Conservation (phyloP, 306 rosid genomes). For the Cyamopsis tetragonoloba region DNA sequence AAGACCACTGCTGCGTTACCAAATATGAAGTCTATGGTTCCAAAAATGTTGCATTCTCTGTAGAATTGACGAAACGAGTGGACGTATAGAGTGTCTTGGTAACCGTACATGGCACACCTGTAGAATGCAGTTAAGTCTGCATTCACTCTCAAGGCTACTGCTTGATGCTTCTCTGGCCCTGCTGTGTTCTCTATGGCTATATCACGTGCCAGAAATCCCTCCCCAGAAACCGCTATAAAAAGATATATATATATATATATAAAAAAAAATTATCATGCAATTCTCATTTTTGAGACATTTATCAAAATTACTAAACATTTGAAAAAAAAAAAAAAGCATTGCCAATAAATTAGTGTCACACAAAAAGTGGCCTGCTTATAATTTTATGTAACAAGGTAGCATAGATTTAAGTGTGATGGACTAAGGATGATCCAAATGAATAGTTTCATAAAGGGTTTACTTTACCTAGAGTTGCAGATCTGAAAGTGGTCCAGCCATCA, state of each 20-base stretch:
- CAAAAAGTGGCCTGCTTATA: no score
- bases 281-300: neutral
- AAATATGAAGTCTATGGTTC: constrained; percentile 72
- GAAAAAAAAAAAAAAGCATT: no score
- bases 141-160: constrained; percentile 69
- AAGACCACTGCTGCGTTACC: constrained; percentile 78
- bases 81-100: constrained; percentile 67
- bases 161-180: constrained; percentile 73
- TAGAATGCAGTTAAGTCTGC: constrained; percentile 66
- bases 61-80: constrained; percentile 84
- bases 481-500: constrained; percentile 74
- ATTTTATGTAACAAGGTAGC: no score
- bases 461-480: constrained; percentile 81
- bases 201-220: constrained; percentile 76
- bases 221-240: constrained; percentile 69
- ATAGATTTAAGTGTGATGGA: no score
- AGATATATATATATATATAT: no score
- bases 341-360: no score
- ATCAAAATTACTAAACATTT: neutral
- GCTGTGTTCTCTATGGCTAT: constrained; percentile 63
- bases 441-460: neutral
- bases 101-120: constrained; percentile 54
- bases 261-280: neutral
- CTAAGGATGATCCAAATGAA: no score
- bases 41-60: constrained; percentile 72